Conservation (phyloP, 495 filamentous ascomycete species). For the Penicillium tannophilum region DNA sequence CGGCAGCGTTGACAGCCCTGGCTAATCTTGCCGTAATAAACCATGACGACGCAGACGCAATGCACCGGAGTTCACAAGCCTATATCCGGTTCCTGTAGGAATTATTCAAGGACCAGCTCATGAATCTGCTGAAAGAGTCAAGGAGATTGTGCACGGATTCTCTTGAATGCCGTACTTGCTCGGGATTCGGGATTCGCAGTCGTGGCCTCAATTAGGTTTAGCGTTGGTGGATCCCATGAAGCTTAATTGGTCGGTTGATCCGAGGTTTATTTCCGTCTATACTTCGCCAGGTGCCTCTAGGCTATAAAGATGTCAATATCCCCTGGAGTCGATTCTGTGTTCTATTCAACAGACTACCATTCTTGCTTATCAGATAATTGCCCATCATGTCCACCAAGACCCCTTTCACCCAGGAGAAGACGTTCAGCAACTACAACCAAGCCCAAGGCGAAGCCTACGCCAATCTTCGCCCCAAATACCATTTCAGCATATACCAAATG, state of each 20-base stretch:
- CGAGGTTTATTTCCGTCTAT: conserved; percentile 1
- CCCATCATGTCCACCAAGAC: conserved; percentile 4
- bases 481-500: conserved; percentile 42
- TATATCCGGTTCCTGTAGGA: not conserved
- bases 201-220: not conserved
- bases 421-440: conserved; percentile 47
- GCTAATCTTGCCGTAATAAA: conserved; percentile 3
- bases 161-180: conserved; percentile 2
- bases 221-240: conserved; percentile 1
- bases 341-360: not conserved
- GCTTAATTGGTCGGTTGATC: not conserved
- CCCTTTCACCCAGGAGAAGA: conserved; percentile 17
- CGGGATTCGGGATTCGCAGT: conserved; percentile 5
- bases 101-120: too few species aligned
- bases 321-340: not conserved
- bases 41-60: not conserved
- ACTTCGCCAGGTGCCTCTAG: not conserved
- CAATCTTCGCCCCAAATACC: conserved; percentile 40
- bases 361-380: not conserved
- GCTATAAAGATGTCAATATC: not conserved
- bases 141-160: not conserved
- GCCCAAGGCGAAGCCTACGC: conserved; percentile 48
- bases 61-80: not conserved
- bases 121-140: too few species aligned
- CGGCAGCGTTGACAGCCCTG: conserved; percentile 3